phyloP scores from a whole-genome alignment of 139 green algal genomes.

The Chlamydomonas schloesseri region DNA sequence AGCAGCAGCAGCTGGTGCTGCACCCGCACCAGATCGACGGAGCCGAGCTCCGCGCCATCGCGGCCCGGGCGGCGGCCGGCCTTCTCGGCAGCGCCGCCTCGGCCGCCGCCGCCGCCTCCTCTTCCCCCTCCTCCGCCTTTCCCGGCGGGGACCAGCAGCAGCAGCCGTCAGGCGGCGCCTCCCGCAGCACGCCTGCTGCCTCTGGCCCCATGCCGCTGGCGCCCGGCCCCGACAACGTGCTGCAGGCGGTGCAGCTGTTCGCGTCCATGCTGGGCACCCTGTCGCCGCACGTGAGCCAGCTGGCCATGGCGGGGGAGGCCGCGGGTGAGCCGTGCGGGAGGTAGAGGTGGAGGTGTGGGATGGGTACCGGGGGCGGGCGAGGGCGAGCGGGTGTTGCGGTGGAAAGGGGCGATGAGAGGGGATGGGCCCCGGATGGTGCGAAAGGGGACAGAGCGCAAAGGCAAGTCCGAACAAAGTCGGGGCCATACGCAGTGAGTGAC shows the following conservation, averaged over 20 bases:
- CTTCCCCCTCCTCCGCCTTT: too few relatives aligned
- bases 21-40: slow-evolving; percentile 39
- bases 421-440: too few relatives aligned
- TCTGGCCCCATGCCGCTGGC: not conserved
- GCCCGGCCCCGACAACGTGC: not conserved
- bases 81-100: not conserved
- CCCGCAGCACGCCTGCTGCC: too few relatives aligned
- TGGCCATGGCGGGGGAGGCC: slow-evolving; percentile 29
- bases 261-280: not conserved
- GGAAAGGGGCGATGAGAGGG: not conserved
- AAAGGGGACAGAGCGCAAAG: too few relatives aligned
- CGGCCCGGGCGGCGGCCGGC: not conserved
- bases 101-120: not conserved
- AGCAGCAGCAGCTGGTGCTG: slow-evolving; percentile 10
- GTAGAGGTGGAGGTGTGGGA: not conserved
- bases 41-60: not conserved
- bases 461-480: too few relatives aligned
- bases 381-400: not conserved
- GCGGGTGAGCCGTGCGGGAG: too few relatives aligned
- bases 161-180: not conserved
- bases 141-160: not conserved
- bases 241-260: slow-evolving; percentile 1
- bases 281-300: slow-evolving; percentile 9
- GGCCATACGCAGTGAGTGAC: too few relatives aligned
- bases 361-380: too few relatives aligned